Base-by-base conservation (phyloP, 2,329 filamentous ascomycete species). In the Cordyceps militaris region DNA sequence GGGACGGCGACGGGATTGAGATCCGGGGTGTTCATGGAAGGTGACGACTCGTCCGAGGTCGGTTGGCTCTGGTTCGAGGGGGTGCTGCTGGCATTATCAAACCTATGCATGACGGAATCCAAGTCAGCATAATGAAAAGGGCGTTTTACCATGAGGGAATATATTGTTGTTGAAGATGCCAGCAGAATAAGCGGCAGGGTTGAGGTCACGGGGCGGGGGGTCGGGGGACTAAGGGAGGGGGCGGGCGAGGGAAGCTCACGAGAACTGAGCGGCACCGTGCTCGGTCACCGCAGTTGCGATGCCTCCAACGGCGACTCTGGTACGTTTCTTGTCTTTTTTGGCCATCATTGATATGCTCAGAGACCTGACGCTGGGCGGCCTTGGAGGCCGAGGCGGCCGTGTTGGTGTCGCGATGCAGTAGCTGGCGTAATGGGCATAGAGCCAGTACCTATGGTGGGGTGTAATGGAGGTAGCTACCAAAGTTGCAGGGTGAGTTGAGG, bases 241-340 rank as follows among this genome's bases (percentile, higher is more conserved):
- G 38, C n/a, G 24, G 66, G 62, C 59, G 48, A 63, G 60, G 59
- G 59, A 55, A 61, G 75, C 78, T 64, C 73, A 81, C 78, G 73
- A 71, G 71, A 79, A 77, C 70, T 78, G 80, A 66, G 74, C 75
- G 66, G 76, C 72, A 64, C 74, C 74, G 64, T 81, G 77, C 66
- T 76, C 79, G 61, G 75, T 79, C 72, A 80, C 74, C 70, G 77
- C 78, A 49, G 78, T 77, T 63, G 76, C 74, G 65, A 81, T 78
- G 64, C 77, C 75, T 65, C 77, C 75, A 66, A 70, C 72, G 66
- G 70, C 71, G 65, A 80, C 77, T 76, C 74, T 80, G 68, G 74
- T 78, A 79, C 80, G 71, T 72, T 79, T 82, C 69, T 73, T 78
- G 66, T 78, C 72, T 69, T 79, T 81, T 74, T 79, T 79, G 59